Evolutionary conservation across 257 asterid species (phyloP), one percentile per base, ranked within the genome.

Genomic region (Striga asiatica): DNA sequence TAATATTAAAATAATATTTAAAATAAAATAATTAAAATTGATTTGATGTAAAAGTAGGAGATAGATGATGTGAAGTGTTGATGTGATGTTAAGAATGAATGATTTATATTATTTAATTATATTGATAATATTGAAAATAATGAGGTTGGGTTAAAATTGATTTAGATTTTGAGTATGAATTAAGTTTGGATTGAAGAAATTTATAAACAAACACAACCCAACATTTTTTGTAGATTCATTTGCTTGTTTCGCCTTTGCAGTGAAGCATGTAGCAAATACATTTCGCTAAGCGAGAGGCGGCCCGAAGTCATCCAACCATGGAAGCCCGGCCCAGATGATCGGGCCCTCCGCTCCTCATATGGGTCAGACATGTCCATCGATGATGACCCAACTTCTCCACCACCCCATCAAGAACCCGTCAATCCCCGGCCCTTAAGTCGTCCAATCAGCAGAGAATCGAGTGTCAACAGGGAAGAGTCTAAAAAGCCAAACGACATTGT

Each of bases 251-350:
- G 22, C 45, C 35, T 19, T 67, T 65, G 49, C 88, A 88, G 97
- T 20, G 95, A 82, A 59, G 97, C 94, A 12, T 88, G 97, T 75
- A 51, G 74, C 54, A 88, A 78, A 64, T 85, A 74, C 72, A 63
- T 77, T 45, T 70, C 80, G 1, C 69, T 89, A 56, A 71, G 83
- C 34, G 78, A 83, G 68, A 82, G 77, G 66, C 74, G 87, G 53
- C 78, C 78, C 1, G 75, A 77, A 56, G 68, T 89, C 70, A 72
- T 79, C 71, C 68, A 60, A 55, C 74, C 68, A 66, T 76, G 81
- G 78, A 72, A 69, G 65, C 59, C 62, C 0, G 65, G 72, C 56
- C 54, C 64, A 13, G 86, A 77, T 3, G 83, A 77, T 48, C 76
- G 69, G 48, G 75, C 80, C 20, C 27, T 85, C 61, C 84, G 94